phyloP scores from a whole-genome alignment of 202 grass and related monocot genomes.

The Schoenoplectus tabernaemontani region DNA sequence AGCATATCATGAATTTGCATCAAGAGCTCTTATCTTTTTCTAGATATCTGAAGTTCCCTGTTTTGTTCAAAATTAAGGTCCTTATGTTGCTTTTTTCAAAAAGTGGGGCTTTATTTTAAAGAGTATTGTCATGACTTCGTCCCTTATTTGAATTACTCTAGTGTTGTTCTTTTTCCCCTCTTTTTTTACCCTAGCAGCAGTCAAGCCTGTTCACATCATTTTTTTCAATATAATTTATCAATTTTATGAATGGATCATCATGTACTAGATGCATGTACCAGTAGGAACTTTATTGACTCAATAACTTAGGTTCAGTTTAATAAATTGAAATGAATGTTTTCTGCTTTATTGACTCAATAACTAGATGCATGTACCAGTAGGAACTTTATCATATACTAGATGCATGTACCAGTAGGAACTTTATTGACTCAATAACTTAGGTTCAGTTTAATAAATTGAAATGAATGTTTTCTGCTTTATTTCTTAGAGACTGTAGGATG shows the following conservation, averaged over 20 bases:
- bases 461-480: neutral
- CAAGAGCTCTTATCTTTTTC: neutral
- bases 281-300: neutral
- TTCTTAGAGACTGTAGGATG: neutral
- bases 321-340: neutral
- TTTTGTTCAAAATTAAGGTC: neutral
- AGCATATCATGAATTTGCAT: neutral
- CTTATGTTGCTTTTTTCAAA: neutral
- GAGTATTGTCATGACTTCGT: neutral
- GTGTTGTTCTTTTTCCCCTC: neutral
- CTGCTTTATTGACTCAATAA: neutral
- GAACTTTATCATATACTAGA: too few species aligned
- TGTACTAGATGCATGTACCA: neutral
- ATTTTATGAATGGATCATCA: neutral
- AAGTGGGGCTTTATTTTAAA: neutral
- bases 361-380: too few species aligned
- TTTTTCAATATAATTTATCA: neutral
- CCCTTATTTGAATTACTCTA: neutral
- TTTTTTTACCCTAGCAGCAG: neutral
- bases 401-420: too few species aligned
- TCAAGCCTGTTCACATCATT: neutral
- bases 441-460: too few species aligned
- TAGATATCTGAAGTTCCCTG: neutral
- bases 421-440: too few species aligned
- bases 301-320: too few species aligned